Evolutionary conservation across 2,329 filamentous ascomycete genomes (phyloP).

Genomic region (Hortaea sp.): DNA sequence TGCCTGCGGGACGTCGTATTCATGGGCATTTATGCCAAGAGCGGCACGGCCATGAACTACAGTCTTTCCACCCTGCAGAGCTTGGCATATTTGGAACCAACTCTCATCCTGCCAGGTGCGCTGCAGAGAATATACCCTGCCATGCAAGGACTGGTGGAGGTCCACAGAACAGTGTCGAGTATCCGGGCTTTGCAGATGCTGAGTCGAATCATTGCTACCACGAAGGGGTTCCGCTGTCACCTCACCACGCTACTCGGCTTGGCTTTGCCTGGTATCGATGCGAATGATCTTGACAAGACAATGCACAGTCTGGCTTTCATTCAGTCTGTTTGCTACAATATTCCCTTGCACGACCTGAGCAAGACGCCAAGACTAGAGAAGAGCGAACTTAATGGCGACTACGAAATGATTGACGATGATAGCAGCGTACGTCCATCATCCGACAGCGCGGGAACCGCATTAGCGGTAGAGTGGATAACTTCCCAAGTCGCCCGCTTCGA

Average conservation of each 20-base stretch:
- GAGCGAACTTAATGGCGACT: conserved; percentile 23
- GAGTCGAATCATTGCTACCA: conserved; percentile 78
- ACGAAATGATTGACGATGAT: conserved; percentile 17
- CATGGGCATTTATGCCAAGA: conserved; percentile 97
- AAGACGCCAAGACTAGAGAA: conserved; percentile 39
- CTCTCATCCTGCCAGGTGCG: conserved; percentile 83
- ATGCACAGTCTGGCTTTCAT: conserved; percentile 91
- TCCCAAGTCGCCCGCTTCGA: conserved; percentile 92
- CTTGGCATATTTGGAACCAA: conserved; percentile 80
- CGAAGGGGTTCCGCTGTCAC: conserved; percentile 94
- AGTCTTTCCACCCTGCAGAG: conserved; percentile 84
- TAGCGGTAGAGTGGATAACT: conserved; percentile 89
- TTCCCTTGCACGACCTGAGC: conserved; percentile 78
- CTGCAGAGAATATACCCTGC: conserved; percentile 94
- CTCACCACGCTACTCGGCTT: conserved; percentile 89
- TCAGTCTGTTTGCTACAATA: conserved; percentile 90
- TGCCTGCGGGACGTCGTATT: conserved; percentile 88
- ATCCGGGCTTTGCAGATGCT: conserved; percentile 86
- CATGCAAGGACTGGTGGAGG: conserved; percentile 91
- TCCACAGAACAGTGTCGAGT: conserved; percentile 90
- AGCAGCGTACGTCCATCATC: background rate
- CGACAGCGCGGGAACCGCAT: conserved; percentile 29
- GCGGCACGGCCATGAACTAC: conserved; percentile 80
- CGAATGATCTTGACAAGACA: conserved; percentile 95
- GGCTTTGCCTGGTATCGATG: conserved; percentile 88